Base-by-base conservation (phyloP, 2,329 filamentous ascomycete genomes). In the Epichloe bromicola region DNA sequence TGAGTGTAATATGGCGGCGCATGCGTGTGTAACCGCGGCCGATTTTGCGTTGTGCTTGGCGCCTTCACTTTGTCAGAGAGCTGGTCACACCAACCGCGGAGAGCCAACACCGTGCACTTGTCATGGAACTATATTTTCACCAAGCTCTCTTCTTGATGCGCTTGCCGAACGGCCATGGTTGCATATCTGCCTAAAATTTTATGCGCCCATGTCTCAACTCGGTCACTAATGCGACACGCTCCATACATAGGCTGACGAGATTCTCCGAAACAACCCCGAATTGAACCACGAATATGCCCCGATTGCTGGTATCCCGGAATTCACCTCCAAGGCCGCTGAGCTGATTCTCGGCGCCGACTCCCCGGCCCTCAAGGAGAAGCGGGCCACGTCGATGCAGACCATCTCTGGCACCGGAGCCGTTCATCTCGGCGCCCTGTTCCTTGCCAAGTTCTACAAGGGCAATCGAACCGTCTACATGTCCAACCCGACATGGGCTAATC, bases 261-360 rank as follows among this genome's bases (percentile, higher is more conserved):
- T 88, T 62, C 80, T 97, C 59, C 86, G 83, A 68, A 85, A 85
- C 65, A 89, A 96, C 70, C 89, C 91, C 64, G 79, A 87, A 54
- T 77, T 95, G 61, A 95, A 98, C 74, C 91, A 98, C 75, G 93
- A 98, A 78, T 98, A 98, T 71, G 88, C 94, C 54, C 91, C 93
- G 53, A 98, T 98, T 67, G 86, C 89, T 56, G 93, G 93, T 64
- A 78, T 97, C 53, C 72, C 83, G 51, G 78, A 84, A 56, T 94
- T 96, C 73, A 96, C 88, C 53, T 78, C 80, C 60, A 94, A 93
- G 65, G 90, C 93, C 23, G 88, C 91, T 66, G 90, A 93, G 73
- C 78, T 97, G 60, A 86, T 96, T 54, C 78, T 97, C 34, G 90
- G 93, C 58, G 68, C 71, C 57, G 80, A 86, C 60, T 94, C 88